phyloP scores from a whole-genome alignment of 345 rosid genomes.

The Stellera chamaejasme region DNA sequence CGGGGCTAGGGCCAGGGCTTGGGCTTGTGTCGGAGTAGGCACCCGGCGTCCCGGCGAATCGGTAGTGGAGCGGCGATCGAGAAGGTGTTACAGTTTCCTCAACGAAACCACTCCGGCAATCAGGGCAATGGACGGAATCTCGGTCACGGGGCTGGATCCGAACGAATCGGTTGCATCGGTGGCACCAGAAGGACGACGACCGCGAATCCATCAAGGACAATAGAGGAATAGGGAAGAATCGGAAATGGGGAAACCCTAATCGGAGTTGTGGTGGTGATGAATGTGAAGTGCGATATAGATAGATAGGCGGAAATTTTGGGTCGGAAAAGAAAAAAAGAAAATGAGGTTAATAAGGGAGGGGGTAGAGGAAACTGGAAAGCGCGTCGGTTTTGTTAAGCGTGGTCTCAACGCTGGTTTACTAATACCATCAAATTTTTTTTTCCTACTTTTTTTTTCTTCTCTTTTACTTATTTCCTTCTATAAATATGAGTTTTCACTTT shows the following conservation, averaged over 20 bases:
- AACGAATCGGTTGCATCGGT: constrained; percentile 40
- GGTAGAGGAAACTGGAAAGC: constrained; percentile 15
- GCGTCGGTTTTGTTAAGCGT: constrained; percentile 15
- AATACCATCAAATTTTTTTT: too few relatives aligned
- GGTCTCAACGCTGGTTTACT: constrained; percentile 4
- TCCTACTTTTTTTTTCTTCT: too few relatives aligned
- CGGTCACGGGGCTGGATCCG: constrained; percentile 21
- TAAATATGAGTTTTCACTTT: too few relatives aligned
- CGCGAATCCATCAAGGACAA: constrained; percentile 21
- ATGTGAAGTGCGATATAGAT: too few relatives aligned
- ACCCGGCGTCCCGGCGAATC: constrained; percentile 14
- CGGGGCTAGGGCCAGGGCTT: constrained; percentile 12
- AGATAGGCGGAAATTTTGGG: neutral
- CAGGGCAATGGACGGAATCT: constrained; percentile 37
- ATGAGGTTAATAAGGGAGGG: constrained; percentile 6
- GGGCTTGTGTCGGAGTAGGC: constrained; percentile 19
- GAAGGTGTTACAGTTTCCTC: constrained; percentile 34
- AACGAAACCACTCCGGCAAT: constrained; percentile 45
- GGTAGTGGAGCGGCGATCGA: constrained; percentile 21
- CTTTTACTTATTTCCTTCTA: too few relatives aligned
- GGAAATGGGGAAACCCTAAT: constrained; percentile 18
- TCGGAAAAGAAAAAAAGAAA: neutral
- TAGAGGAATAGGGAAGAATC: neutral
- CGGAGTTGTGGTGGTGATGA: neutral
- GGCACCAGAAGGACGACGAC: constrained; percentile 49